phyloP scores from a whole-genome alignment of 805 yeast genomes.

The Starmera pachycereana region DNA sequence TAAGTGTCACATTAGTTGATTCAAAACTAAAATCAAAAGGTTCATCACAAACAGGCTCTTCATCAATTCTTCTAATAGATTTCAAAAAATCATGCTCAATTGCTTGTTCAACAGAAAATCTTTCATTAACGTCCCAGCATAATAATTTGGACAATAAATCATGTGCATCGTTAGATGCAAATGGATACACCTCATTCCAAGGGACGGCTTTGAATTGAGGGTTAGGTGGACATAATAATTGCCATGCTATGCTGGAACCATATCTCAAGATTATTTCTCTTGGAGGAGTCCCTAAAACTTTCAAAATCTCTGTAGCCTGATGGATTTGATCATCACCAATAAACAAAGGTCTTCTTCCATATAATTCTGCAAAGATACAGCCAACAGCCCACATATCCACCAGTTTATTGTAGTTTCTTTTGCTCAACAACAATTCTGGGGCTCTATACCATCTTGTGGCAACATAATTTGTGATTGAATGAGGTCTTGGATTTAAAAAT shows the following conservation, averaged over 20 bases:
- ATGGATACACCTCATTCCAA: constrained; percentile 55
- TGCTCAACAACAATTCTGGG: constrained; percentile 71
- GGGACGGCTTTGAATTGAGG: constrained; percentile 29
- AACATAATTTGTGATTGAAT: constrained; percentile 69
- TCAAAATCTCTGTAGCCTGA: constrained; percentile 60
- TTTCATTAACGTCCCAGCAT: constrained; percentile 49
- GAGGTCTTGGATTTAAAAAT: constrained; percentile 23
- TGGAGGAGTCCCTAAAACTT: constrained; percentile 65
- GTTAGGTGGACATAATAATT: constrained; percentile 32
- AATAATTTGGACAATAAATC: constrained; percentile 45
- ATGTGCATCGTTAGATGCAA: constrained; percentile 40
- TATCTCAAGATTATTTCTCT: constrained; percentile 31
- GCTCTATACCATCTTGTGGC: constrained; percentile 96
- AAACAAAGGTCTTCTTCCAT: constrained; percentile 71
- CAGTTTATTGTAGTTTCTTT: constrained; percentile 47
- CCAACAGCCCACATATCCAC: constrained; percentile 95
- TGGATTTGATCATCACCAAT: constrained; percentile 63
- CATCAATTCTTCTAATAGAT: constrained; percentile 39
- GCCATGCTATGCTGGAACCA: constrained; percentile 37
- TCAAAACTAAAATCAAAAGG: constrained; percentile 67
- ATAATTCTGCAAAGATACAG: constrained; percentile 79
- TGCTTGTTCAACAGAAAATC: constrained; percentile 48
- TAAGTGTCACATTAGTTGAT: constrained; percentile 23
- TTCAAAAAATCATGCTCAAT: constrained; percentile 47
- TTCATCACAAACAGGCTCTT: constrained; percentile 42